Base-by-base conservation (phyloP, 169 alveolate genomes). In the Plasmodium coatneyi region DNA sequence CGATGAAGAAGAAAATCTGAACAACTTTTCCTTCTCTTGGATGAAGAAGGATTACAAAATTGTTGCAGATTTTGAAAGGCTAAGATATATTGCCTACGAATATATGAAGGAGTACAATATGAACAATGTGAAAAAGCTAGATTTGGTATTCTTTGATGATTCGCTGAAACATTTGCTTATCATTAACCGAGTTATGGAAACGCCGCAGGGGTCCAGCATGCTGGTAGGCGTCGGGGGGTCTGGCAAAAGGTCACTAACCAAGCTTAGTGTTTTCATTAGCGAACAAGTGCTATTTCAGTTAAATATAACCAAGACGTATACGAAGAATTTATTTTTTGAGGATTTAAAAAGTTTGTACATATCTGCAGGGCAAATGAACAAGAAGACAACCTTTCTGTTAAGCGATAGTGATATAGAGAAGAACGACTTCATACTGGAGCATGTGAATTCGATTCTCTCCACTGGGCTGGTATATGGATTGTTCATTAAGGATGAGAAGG, bases 171-270 rank as follows among this genome's bases (percentile, higher is more conserved):
- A 99, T 95, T 92, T 99, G 86, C 96, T 99, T 96, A 97, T 99
- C 82, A 97, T 98, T 80, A 96, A 98, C 56, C 95, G 99, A 87
- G 96, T 98, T 79, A 97, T 99, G 80, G 97, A 96, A 93, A 98
- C 98, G 93, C 99, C 99, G 82, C 97, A 98, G 83, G 99, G 99
- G 46, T 96, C 97, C 72, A 99, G 99, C 46, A 96, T 97, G 97
- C 95, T 97, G 76, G 99, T 98, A 71, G 99, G 99, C 71, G 99
- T 99, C 28, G 99, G 99, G n/a, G 99, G 99, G 84, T 98, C 99
- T 9, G 99, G 99, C 49, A 98, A 98, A 96, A 98, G 98, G 96
- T 97, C 99, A 36, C 96, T 98, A 86, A 98, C 99, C 32, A 97
- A 99, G 91, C 97, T 98, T 49, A 99, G 99, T 9, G 98, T 99